Percentiles rank a stretch among this genome's conserved stretches.
These are phyloP conservation scores for Syzygium aqueum DNA, from an alignment of 345 rosid genomes.

Conservation along the genomic window DNA sequence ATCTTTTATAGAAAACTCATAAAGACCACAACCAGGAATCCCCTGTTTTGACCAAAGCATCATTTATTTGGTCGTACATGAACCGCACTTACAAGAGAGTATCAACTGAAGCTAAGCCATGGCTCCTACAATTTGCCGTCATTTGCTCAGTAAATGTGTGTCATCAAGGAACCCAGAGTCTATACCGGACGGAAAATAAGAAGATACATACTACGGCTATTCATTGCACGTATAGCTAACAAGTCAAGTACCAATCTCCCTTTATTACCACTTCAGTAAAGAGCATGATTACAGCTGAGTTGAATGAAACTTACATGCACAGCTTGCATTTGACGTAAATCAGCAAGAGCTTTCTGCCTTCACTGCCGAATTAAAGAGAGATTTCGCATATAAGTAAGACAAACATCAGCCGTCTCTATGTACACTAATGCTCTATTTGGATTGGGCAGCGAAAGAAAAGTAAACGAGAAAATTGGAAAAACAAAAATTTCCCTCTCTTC, in stretches of 20 bases:
- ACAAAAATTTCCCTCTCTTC: not conserved
- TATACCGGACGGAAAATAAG: not conserved
- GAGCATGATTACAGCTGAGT: not conserved
- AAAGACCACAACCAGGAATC: not conserved
- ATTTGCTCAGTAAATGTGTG: not conserved
- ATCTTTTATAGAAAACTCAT: not conserved
- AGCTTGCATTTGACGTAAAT: constrained; percentile 73
- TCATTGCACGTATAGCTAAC: not conserved
- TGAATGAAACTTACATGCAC: constrained; percentile 46
- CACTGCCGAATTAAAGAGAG: constrained; percentile 44
- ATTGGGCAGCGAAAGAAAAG: not conserved
- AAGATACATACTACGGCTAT: not conserved
- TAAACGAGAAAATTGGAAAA: not conserved
- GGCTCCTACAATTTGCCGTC: not conserved
- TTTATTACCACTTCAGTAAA: not conserved
- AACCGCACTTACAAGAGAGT: not conserved
- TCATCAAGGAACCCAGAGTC: not conserved
- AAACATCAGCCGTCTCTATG: not conserved
- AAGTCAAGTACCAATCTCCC: not conserved
- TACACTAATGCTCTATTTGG: not conserved
- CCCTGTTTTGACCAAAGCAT: not conserved
- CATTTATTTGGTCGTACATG: not conserved
- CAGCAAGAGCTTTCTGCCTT: constrained; percentile 87
- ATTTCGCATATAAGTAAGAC: not conserved
- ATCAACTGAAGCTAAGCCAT: not conserved